Percentiles rank a stretch among this genome's conserved stretches.
phyloP scores from a whole-genome alignment of 257 asterid genomes.

The Petunia axillaris region DNA sequence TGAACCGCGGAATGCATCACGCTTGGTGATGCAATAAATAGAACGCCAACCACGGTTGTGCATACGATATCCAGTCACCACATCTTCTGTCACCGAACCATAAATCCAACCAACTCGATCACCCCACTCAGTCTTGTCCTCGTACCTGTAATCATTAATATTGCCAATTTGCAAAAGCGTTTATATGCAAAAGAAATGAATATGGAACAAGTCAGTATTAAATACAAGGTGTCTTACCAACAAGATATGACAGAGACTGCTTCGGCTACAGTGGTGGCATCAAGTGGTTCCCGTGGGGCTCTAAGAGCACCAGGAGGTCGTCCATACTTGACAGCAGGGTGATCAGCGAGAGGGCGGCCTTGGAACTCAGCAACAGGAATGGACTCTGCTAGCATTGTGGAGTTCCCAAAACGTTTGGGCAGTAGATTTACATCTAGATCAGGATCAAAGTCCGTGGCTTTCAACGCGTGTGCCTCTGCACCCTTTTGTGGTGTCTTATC shows the following conservation, averaged over 20 bases:
- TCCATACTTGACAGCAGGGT: conserved; percentile 55
- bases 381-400: conserved; percentile 45
- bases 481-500: conserved; percentile 29
- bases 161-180: background rate
- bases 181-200: background rate
- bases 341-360: conserved; percentile 58
- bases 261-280: conserved; percentile 53
- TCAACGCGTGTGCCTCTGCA: conserved; percentile 34
- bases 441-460: conserved; percentile 42
- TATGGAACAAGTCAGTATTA: background rate
- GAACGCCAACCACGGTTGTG: conserved; percentile 57
- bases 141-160: conserved; percentile 35
- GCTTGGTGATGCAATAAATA: conserved; percentile 45
- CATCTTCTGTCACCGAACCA: conserved; percentile 54
- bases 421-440: conserved; percentile 43
- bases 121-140: conserved; percentile 57
- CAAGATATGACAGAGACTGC: conserved; percentile 51
- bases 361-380: conserved; percentile 51
- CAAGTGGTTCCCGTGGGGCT: conserved; percentile 43
- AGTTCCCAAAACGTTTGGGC: conserved; percentile 50
- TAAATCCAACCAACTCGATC: conserved; percentile 56
- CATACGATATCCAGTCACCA: conserved; percentile 57
- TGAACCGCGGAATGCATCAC: conserved; percentile 53
- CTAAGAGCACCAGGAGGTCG: conserved; percentile 48
- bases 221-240: conserved; percentile 33